Conservation (phyloP, 106 monocot genomes). For the Dioscorea zingiberensis region DNA sequence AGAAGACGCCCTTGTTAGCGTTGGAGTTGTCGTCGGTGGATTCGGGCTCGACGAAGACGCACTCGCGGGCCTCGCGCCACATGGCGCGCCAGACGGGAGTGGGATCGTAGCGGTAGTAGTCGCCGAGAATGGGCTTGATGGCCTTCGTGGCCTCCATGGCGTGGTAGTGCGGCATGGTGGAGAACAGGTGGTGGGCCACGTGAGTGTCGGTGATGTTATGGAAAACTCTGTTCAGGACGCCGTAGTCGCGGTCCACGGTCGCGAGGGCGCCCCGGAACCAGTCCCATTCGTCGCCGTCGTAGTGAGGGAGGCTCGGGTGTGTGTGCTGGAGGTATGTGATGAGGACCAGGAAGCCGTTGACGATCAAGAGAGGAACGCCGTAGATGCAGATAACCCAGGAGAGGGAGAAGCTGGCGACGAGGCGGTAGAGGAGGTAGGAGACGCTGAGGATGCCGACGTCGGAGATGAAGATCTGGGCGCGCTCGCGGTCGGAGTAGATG, state of each 20-base stretch:
- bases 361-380: conserved; percentile 42
- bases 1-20: conserved; percentile 35
- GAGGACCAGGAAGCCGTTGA: conserved; percentile 45
- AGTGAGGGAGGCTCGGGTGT: conserved; percentile 67
- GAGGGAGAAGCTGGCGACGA: conserved; percentile 21
- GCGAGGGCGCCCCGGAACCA: conserved; percentile 70
- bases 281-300: conserved; percentile 70
- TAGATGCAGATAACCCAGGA: conserved; percentile 39
- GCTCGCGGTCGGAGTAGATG: conserved; percentile 56
- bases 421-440: conserved; percentile 17
- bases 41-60: conserved; percentile 63
- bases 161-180: conserved; percentile 78
- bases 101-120: conserved; percentile 53
- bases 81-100: conserved; percentile 53
- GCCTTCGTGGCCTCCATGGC: conserved; percentile 73
- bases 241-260: conserved; percentile 72
- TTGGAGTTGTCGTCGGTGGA: conserved; percentile 12
- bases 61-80: conserved; percentile 69
- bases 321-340: conserved; percentile 82
- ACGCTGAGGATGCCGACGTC: conserved; percentile 40
- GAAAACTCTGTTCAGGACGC: conserved; percentile 57
- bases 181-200: conserved; percentile 72
- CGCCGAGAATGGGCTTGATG: conserved; percentile 54
- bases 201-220: conserved; percentile 66
- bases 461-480: conserved; percentile 59